Percentiles rank a stretch among this genome's conserved stretches.
phyloP scores from a whole-genome alignment of 2,329 filamentous ascomycete genomes.

The Exophiala sp. region DNA sequence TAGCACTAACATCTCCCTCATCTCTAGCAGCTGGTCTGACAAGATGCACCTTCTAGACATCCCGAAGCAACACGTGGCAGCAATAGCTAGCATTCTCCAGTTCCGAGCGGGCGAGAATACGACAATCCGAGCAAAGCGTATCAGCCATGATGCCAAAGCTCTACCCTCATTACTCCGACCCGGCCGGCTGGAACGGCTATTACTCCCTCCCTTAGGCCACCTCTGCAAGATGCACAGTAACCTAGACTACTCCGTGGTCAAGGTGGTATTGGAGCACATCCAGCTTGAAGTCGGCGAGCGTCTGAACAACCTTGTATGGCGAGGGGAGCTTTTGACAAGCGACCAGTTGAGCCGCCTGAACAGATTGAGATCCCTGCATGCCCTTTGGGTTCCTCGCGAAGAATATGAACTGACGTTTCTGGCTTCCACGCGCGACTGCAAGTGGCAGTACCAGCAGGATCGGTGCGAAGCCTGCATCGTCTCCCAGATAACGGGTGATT shows the following conservation, averaged over 20 bases:
- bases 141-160: slow-evolving; percentile 20
- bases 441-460: slow-evolving; percentile 32
- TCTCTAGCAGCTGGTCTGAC: slow-evolving; percentile 1
- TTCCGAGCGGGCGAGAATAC: slow-evolving; percentile 15
- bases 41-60: slow-evolving; percentile 23
- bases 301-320: slow-evolving; percentile 20
- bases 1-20: neutral
- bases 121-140: slow-evolving; percentile 6
- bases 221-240: slow-evolving; percentile 24
- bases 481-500: slow-evolving; percentile 30
- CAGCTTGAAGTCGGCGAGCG: slow-evolving; percentile 26
- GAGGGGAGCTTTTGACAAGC: slow-evolving; percentile 14
- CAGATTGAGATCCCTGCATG: slow-evolving; percentile 31
- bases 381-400: slow-evolving; percentile 32
- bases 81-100: slow-evolving; percentile 17
- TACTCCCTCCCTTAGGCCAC: slow-evolving; percentile 14
- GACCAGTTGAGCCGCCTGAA: slow-evolving; percentile 26
- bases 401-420: slow-evolving; percentile 13
- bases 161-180: slow-evolving; percentile 20
- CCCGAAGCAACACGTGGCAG: slow-evolving; percentile 6
- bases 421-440: slow-evolving; percentile 7
- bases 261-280: slow-evolving; percentile 21
- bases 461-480: slow-evolving; percentile 38
- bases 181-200: slow-evolving; percentile 24
- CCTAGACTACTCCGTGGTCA: slow-evolving; percentile 22